These are phyloP conservation scores for Artemisia annua DNA, from an alignment of 129 eudicot genomes.

Conservation along the genomic window DNA sequence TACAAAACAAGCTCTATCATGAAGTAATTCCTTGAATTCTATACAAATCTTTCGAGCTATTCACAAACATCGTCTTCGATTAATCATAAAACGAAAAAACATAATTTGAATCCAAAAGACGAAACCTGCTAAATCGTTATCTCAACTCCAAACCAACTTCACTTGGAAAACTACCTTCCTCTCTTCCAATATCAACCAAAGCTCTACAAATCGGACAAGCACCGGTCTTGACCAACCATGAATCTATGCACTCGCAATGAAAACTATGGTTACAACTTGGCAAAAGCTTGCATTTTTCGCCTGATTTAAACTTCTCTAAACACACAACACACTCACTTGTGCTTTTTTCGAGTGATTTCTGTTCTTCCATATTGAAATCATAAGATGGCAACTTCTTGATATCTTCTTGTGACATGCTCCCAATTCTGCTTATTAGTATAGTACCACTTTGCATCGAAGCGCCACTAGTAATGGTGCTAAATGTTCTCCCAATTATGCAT, in stretches of 20 bases:
- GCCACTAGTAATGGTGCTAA: slow-evolving; percentile 30
- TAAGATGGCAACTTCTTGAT: slow-evolving; percentile 53
- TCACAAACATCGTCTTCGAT: background rate
- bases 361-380: slow-evolving; percentile 43
- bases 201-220: slow-evolving; percentile 59
- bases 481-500: slow-evolving; percentile 69
- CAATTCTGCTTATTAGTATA: slow-evolving; percentile 24
- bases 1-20: background rate
- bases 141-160: slow-evolving; percentile 29
- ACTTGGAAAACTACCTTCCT: slow-evolving; percentile 32
- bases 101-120: background rate
- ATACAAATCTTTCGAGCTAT: background rate
- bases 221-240: slow-evolving; percentile 47
- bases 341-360: slow-evolving; percentile 18
- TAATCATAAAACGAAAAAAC: background rate
- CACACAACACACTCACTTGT: slow-evolving; percentile 52
- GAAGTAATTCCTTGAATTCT: background rate
- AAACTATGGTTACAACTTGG: slow-evolving; percentile 55
- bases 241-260: slow-evolving; percentile 52
- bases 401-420: slow-evolving; percentile 55
- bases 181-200: slow-evolving; percentile 30
- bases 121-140: background rate
- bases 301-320: slow-evolving; percentile 48
- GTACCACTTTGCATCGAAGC: slow-evolving; percentile 31
- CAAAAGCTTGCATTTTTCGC: slow-evolving; percentile 53